These are phyloP conservation scores for Penicillium psychrosexuale DNA, from an alignment of 2,329 filamentous ascomycete genomes.

Conservation along the genomic window DNA sequence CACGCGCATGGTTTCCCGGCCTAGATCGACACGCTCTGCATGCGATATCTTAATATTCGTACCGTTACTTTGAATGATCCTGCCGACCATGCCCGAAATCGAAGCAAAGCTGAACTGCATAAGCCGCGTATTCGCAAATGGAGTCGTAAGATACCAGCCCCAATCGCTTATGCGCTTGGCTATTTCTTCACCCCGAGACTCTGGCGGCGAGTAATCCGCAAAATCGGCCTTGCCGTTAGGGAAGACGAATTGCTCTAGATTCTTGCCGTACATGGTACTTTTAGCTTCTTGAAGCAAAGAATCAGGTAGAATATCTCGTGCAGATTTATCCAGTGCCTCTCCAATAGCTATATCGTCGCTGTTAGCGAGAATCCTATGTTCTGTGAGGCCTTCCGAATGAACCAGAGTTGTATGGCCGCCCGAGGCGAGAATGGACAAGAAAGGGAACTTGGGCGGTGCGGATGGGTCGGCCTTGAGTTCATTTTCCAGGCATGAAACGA, in stretches of 20 bases:
- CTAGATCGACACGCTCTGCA: conserved; percentile 66
- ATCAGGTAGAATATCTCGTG: conserved; percentile 68
- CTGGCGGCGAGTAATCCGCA: conserved; percentile 57
- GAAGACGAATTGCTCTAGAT: conserved; percentile 79
- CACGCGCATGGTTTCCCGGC: conserved; percentile 69
- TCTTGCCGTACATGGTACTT: conserved; percentile 74
- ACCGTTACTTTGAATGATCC: conserved; percentile 46
- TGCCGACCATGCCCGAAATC: conserved; percentile 63
- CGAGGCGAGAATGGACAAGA: conserved; percentile 82
- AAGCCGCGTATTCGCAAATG: conserved; percentile 58
- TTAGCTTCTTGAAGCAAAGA: conserved; percentile 53
- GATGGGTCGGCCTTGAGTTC: conserved; percentile 9
- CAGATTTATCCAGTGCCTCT: conserved; percentile 83
- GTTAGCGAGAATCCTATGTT: conserved; percentile 70
- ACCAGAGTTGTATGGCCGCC: conserved; percentile 90
- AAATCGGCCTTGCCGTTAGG: conserved; percentile 44
- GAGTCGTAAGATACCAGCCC: conserved; percentile 68
- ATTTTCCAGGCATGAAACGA: conserved; percentile 61
- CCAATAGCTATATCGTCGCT: conserved; percentile 83
- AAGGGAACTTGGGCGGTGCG: conserved; percentile 65
- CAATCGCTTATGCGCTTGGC: conserved; percentile 50
- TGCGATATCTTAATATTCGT: conserved; percentile 42
- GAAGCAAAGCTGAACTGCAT: conserved; percentile 74
- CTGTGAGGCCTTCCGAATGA: conserved; percentile 63
- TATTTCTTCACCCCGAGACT: conserved; percentile 57